Percentiles rank a stretch among this genome's conserved stretches.
These are phyloP conservation scores for Phytophthora aleatoria DNA, from an alignment of 352 stramenopile genomes.

Conservation along the genomic window DNA sequence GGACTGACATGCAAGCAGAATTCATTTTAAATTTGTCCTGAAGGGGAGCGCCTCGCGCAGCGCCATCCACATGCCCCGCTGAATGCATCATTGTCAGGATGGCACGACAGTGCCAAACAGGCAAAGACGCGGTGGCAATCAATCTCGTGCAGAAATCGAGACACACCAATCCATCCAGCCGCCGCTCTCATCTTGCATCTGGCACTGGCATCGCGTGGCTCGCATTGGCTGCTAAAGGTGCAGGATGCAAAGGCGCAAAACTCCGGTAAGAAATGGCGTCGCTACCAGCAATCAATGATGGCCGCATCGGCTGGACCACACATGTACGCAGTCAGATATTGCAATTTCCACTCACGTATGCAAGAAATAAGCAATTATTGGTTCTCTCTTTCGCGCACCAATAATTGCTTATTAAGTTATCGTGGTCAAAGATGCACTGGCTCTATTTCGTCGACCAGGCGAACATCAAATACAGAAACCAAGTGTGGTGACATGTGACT, in stretches of 20 bases:
- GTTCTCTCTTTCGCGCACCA: too few relatives aligned
- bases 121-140: constrained; percentile 1
- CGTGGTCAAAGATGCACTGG: neutral
- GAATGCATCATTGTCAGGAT: neutral
- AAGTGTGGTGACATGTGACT: constrained; percentile 21
- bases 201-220: constrained; percentile 2
- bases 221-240: neutral
- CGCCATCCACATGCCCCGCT: too few relatives aligned
- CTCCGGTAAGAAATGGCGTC: constrained; percentile 1
- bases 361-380: too few relatives aligned
- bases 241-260: neutral
- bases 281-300: neutral
- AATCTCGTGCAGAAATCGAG: constrained; percentile 1
- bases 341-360: too few relatives aligned
- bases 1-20: neutral
- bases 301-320: neutral
- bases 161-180: neutral
- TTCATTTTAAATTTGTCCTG: too few relatives aligned
- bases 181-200: constrained; percentile 8
- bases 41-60: too few relatives aligned
- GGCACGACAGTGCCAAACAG: constrained; percentile 12
- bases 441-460: constrained; percentile 16
- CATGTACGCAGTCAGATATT: neutral
- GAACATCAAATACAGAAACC: constrained; percentile 15
- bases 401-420: too few relatives aligned